phyloP scores from a whole-genome alignment of 495 filamentous ascomycete species.

The Podospora anserina region DNA sequence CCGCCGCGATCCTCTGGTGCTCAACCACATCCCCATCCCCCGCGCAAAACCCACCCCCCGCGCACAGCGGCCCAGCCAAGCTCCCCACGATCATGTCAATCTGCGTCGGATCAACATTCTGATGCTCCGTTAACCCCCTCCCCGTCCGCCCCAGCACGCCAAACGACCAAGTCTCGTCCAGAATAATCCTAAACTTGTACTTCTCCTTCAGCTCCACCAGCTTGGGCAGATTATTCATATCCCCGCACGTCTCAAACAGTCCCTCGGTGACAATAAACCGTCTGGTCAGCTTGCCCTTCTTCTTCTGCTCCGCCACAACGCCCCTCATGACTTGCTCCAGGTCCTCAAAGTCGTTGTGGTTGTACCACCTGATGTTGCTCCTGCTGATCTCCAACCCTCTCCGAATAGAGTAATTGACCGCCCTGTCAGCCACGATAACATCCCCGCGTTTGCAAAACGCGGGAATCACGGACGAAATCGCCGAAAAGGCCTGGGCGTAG shows the following conservation, averaged over 20 bases:
- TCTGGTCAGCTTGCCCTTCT: conserved; percentile 76
- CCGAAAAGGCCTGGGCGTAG: conserved; percentile 93
- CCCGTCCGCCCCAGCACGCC: conserved; percentile 89
- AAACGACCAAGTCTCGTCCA: conserved; percentile 97
- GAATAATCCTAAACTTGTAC: conserved; percentile 95
- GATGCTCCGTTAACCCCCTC: conserved; percentile 87
- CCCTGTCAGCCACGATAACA: conserved; percentile 95
- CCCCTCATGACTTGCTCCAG: conserved; percentile 80
- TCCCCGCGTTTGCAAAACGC: conserved; percentile 96
- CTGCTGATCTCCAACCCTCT: conserved; percentile 91
- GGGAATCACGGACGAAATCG: conserved; percentile 90
- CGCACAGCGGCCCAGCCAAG: conserved; percentile 82
- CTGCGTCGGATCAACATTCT: conserved; percentile 85
- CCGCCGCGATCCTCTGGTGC: conserved; percentile 87
- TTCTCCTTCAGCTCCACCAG: conserved; percentile 86
- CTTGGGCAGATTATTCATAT: conserved; percentile 78
- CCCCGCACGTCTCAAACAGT: conserved; percentile 85
- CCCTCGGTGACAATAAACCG: conserved; percentile 97
- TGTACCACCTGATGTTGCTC: conserved; percentile 87
- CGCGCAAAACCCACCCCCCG: conserved; percentile 93
- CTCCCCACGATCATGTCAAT: conserved; percentile 97
- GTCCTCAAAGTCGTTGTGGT: conserved; percentile 95
- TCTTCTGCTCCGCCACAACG: conserved; percentile 79
- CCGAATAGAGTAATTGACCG: conserved; percentile 89
- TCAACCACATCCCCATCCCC: conserved; percentile 85